phyloP scores from a whole-genome alignment of 2,329 filamentous ascomycete genomes.

The Zasmidium citrigriseum region DNA sequence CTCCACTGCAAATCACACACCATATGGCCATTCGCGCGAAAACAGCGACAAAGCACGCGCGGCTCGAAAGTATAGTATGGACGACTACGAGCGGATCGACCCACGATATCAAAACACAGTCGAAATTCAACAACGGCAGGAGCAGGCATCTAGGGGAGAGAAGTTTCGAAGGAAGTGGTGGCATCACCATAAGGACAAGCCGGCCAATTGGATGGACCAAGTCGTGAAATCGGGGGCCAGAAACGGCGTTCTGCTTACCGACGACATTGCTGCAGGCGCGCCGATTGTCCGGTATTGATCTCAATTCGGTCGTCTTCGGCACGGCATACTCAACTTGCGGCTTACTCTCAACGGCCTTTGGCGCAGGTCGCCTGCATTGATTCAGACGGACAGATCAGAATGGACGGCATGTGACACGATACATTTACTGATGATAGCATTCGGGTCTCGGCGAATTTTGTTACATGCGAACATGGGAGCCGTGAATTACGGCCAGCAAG shows the following conservation, averaged over 20 bases:
- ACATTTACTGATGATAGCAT: conserved; percentile 9
- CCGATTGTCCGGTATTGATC: conserved; percentile 30
- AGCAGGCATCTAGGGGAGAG: conserved; percentile 16
- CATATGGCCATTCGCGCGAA: conserved; percentile 22
- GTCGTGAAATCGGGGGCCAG: conserved; percentile 44
- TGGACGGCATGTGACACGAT: background rate
- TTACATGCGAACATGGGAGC: background rate
- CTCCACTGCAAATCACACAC: conserved; percentile 7
- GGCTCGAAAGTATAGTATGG: conserved; percentile 18
- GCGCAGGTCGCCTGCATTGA: background rate
- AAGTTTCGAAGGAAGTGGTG: conserved; percentile 31
- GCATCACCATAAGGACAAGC: conserved; percentile 29
- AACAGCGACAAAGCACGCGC: conserved; percentile 18
- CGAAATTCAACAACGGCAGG: conserved; percentile 20
- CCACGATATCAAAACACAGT: conserved; percentile 22
- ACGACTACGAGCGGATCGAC: conserved; percentile 24
- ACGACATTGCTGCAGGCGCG: conserved; percentile 34
- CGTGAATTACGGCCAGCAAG: background rate
- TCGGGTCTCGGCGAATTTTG: background rate
- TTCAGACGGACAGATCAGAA: background rate
- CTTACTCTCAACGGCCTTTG: background rate
- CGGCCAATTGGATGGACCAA: conserved; percentile 46
- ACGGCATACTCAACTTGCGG: background rate
- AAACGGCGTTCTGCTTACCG: conserved; percentile 40
- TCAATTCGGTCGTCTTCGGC: background rate